A percentile compares a stretch with the other conserved stretches of the same genome.
These are phyloP conservation scores for Agapanthus africanus DNA, from an alignment of 106 monocot genomes.

Conservation along the genomic window DNA sequence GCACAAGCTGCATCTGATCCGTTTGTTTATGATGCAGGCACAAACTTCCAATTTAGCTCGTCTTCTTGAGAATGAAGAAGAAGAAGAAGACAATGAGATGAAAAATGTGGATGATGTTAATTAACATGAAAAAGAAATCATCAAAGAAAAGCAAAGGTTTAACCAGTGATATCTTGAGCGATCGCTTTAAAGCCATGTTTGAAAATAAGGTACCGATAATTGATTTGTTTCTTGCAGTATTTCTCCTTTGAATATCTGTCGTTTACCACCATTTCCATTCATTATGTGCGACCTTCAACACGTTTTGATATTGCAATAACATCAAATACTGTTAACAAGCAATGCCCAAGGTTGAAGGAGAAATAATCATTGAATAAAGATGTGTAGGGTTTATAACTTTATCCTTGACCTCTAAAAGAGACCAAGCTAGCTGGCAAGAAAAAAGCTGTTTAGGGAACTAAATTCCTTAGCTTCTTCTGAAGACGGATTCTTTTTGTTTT, in stretches of 20 bases:
- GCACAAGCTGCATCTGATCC: conserved; percentile 55
- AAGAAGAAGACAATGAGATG: conserved; percentile 38
- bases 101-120: conserved; percentile 24
- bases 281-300: not conserved
- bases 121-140: conserved; percentile 39
- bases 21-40: conserved; percentile 67
- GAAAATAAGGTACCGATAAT: conserved; percentile 55
- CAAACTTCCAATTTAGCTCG: too few species aligned
- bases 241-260: not conserved
- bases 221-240: not conserved
- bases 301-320: not conserved
- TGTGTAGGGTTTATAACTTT: too few species aligned
- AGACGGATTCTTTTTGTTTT: too few species aligned
- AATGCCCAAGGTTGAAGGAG: not conserved
- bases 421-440: too few species aligned
- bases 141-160: conserved; percentile 62
- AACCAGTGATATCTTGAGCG: conserved; percentile 48
- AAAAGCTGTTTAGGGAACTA: too few species aligned
- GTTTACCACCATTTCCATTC: not conserved
- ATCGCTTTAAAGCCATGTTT: conserved; percentile 71
- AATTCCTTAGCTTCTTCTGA: too few species aligned
- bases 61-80: conserved; percentile 56
- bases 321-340: not conserved
- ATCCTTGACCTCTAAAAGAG: too few species aligned
- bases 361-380: too few species aligned